phyloP scores from a whole-genome alignment of 2,329 filamentous ascomycete species.

The Pseudogymnoascus sp. region DNA sequence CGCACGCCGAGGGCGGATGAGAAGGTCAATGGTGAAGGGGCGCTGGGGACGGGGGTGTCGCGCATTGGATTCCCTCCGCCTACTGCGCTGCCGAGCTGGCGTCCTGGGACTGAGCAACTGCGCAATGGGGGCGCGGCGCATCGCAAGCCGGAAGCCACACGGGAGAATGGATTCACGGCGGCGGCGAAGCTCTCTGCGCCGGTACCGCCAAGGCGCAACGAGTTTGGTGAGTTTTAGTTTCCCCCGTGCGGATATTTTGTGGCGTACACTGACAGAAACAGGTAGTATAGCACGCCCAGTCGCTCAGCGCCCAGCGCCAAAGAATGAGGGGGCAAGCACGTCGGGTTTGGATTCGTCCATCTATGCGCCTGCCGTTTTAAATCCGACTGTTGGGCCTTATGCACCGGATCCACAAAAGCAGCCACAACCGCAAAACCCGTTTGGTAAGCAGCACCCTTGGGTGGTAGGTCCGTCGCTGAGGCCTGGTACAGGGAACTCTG shows the following conservation, averaged over 20 bases:
- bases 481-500: neutral
- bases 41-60: neutral
- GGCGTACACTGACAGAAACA: neutral
- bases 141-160: neutral
- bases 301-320: neutral
- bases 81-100: neutral
- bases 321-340: neutral
- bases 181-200: neutral
- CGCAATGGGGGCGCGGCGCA: neutral
- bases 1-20: neutral
- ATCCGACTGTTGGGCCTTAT: neutral
- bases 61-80: neutral
- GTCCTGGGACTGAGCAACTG: neutral
- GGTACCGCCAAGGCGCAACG: neutral
- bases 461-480: neutral
- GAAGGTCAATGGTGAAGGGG: neutral
- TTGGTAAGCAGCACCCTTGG: neutral
- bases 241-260: neutral
- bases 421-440: neutral
- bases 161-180: neutral
- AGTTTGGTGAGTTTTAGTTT: neutral
- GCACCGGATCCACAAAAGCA: neutral
- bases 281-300: neutral
- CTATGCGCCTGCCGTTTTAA: neutral
- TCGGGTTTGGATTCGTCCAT: neutral